Conservation (phyloP, 1,284 basidiomycete genomes). For the Sporisorium reilianum region DNA sequence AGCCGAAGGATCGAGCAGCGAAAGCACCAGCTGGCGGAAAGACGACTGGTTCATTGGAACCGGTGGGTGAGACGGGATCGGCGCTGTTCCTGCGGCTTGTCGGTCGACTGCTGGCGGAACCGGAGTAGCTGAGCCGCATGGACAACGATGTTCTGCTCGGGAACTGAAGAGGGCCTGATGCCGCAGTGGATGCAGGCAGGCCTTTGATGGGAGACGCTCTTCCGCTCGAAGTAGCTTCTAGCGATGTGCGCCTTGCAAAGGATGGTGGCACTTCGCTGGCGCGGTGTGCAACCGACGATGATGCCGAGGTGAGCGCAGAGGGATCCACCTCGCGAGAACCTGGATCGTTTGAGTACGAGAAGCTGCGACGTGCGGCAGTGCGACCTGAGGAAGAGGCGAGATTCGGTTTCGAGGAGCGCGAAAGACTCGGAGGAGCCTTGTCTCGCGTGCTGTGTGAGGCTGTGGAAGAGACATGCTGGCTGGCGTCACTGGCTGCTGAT, state of each 20-base stretch:
- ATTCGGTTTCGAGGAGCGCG: slow-evolving; percentile 17
- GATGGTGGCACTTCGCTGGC: slow-evolving; percentile 2
- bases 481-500: slow-evolving; percentile 34
- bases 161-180: slow-evolving; percentile 34
- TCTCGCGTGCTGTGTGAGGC: slow-evolving; percentile 13
- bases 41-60: slow-evolving; percentile 21
- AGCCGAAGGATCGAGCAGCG: slow-evolving; percentile 36
- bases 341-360: slow-evolving; percentile 33
- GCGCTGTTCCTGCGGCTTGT: slow-evolving; percentile 39
- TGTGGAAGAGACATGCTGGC: slow-evolving; percentile 5
- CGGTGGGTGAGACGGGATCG: slow-evolving; percentile 16
- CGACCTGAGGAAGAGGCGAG: slow-evolving; percentile 18
- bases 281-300: slow-evolving; percentile 7
- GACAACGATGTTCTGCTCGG: slow-evolving; percentile 33
- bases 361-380: slow-evolving; percentile 29
- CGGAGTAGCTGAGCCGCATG: slow-evolving; percentile 44
- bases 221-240: slow-evolving; percentile 13
- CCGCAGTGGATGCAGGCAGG: background rate
- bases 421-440: background rate
- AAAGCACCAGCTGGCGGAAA: slow-evolving; percentile 21
- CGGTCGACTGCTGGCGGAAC: slow-evolving; percentile 27
- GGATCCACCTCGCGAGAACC: slow-evolving; percentile 8
- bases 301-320: background rate
- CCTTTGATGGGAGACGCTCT: slow-evolving; percentile 19
- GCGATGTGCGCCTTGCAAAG: slow-evolving; percentile 16